Conservation (phyloP, 176 grass and related monocot species). For the Phoenix dactylifera region DNA sequence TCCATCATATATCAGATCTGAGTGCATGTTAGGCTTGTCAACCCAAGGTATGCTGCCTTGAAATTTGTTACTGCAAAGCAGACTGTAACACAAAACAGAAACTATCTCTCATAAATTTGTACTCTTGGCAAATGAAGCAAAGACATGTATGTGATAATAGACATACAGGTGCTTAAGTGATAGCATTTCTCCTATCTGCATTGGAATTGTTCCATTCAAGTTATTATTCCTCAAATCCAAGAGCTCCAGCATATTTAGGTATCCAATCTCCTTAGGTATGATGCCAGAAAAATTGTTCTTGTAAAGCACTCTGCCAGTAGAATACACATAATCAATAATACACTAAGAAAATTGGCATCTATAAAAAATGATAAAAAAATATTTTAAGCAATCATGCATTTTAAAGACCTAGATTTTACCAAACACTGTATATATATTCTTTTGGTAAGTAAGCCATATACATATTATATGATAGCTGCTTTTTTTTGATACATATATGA, state of each 20-base stretch:
- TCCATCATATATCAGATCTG: slow-evolving; percentile 41
- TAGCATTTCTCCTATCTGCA: slow-evolving; percentile 62
- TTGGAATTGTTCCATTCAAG: slow-evolving; percentile 72
- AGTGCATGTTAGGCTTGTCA: slow-evolving; percentile 33
- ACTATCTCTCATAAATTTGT: neutral
- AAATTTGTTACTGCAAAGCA: slow-evolving; percentile 78
- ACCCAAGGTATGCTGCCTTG: slow-evolving; percentile 27
- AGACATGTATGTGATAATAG: slow-evolving; percentile 8
- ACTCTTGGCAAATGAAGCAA: slow-evolving; percentile 8
- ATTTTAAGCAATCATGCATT: no score
- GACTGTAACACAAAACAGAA: slow-evolving; percentile 40
- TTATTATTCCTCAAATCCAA: slow-evolving; percentile 82
- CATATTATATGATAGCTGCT: no score
- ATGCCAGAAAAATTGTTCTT: slow-evolving; percentile 66
- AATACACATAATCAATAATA: neutral
- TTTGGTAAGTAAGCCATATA: no score
- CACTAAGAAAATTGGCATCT: no score
- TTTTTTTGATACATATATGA: no score
- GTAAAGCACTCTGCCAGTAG: slow-evolving; percentile 57
- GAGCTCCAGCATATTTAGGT: slow-evolving; percentile 60
- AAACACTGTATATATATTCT: no score
- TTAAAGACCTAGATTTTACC: no score
- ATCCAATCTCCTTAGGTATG: slow-evolving; percentile 72
- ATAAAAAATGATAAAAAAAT: no score
- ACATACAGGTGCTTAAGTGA: slow-evolving; percentile 88